Percentiles rank a stretch among this genome's conserved stretches.
Evolutionary conservation across 225 moss, liverwort and hornwort species (phyloP).

Genomic region (Physcomitrium patens): DNA sequence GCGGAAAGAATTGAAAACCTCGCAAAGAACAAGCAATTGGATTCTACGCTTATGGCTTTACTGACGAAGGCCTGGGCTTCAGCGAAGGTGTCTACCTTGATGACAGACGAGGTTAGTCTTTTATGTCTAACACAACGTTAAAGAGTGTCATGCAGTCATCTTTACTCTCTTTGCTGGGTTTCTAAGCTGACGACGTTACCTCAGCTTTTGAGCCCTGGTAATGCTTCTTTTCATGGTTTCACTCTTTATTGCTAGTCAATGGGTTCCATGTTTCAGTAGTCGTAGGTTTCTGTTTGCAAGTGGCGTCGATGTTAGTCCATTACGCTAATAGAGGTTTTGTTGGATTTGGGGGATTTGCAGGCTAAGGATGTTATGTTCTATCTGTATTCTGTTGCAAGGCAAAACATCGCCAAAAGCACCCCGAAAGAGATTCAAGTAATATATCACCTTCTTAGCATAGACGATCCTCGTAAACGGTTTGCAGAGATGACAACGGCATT

Average conservation of each 20-base stretch:
- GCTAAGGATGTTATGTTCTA: constrained; percentile 95
- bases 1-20: constrained; percentile 85
- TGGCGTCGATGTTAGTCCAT: too few relatives aligned
- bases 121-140: background rate
- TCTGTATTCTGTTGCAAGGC: constrained; percentile 84
- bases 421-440: constrained; percentile 87
- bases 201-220: background rate
- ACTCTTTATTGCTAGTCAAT: too few relatives aligned
- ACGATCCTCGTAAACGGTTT: constrained; percentile 78
- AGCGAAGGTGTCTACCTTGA: constrained; percentile 92
- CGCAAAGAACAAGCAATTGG: constrained; percentile 80
- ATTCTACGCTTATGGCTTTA: constrained; percentile 95
- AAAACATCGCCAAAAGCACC: constrained; percentile 85
- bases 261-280: too few relatives aligned
- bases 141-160: constrained; percentile 1
- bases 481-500: constrained; percentile 79
- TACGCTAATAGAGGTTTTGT: background rate
- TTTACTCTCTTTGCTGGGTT: background rate
- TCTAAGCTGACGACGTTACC: background rate
- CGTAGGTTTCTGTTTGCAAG: too few relatives aligned
- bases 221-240: background rate
- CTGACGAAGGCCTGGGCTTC: constrained; percentile 98
- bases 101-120: constrained; percentile 88
- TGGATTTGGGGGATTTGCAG: constrained; percentile 44
- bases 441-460: constrained; percentile 67